Percentiles rank a stretch among this genome's conserved stretches.
Evolutionary conservation across 805 yeast species (phyloP).

Genomic region (Danielia reshetovae): DNA sequence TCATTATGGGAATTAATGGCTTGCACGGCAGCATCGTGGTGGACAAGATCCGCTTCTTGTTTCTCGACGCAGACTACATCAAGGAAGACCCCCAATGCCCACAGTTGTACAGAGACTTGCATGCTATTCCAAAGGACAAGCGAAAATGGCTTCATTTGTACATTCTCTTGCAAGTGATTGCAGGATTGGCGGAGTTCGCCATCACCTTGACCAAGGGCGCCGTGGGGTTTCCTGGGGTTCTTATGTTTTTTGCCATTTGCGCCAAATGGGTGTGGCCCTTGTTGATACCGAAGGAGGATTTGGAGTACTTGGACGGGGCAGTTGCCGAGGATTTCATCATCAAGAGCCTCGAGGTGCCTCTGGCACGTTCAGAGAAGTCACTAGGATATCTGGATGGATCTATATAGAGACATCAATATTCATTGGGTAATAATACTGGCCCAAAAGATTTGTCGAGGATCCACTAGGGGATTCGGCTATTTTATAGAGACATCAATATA

Average conservation of each 20-base stretch:
- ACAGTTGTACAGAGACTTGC: conserved; percentile 28
- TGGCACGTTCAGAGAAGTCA: conserved; percentile 2
- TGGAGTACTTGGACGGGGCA: conserved; percentile 60
- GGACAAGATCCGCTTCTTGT: conserved; percentile 56
- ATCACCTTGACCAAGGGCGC: conserved; percentile 88
- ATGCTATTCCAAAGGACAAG: conserved; percentile 21
- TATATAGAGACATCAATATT: too few relatives aligned
- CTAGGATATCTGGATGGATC: too few relatives aligned
- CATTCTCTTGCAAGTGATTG: conserved; percentile 54
- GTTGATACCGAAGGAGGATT: conserved; percentile 58
- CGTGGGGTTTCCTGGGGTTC: conserved; percentile 87
- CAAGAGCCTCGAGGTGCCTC: conserved; percentile 36
- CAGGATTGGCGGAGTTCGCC: conserved; percentile 77
- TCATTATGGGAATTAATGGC: conserved; percentile 88
- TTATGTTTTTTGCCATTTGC: conserved; percentile 65
- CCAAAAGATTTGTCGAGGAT: too few relatives aligned
- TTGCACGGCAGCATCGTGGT: conserved; percentile 63
- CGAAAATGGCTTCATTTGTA: conserved; percentile 53
- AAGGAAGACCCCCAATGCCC: conserved; percentile 35
- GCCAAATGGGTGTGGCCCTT: conserved; percentile 57
- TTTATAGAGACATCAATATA: too few relatives aligned
- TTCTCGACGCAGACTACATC: conserved; percentile 49
- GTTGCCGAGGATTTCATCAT: conserved; percentile 56
- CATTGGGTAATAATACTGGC: too few relatives aligned
- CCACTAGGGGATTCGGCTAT: too few relatives aligned